Evolutionary conservation across 805 yeast species (phyloP).

Genomic region (Suhomyces xylopsoci): DNA sequence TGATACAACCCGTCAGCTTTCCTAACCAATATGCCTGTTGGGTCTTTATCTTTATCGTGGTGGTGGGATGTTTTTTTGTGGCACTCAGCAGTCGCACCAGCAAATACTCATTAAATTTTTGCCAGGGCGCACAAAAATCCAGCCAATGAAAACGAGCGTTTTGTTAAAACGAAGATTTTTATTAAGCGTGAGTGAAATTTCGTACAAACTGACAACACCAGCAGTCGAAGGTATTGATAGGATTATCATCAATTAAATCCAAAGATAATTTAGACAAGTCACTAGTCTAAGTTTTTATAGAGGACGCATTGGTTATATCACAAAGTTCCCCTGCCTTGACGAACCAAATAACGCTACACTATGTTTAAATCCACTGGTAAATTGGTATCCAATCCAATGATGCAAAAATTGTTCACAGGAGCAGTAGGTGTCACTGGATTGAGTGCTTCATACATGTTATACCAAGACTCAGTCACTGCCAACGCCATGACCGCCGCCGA

Average conservation of each 20-base stretch:
- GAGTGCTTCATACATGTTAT: slow-evolving; percentile 75
- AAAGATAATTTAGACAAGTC: background rate
- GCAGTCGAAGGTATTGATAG: background rate
- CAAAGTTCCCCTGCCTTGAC: background rate
- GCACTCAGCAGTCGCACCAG: background rate
- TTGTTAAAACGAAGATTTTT: slow-evolving; percentile 4
- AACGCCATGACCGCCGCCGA: slow-evolving; percentile 98
- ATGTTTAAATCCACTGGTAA: slow-evolving; percentile 9
- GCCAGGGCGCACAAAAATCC: slow-evolving; percentile 1
- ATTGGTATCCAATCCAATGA: slow-evolving; percentile 13
- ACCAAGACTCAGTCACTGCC: slow-evolving; percentile 83
- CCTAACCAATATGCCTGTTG: background rate
- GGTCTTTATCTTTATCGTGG: background rate
- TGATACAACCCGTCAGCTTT: background rate
- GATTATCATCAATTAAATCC: background rate
- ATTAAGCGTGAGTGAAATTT: slow-evolving; percentile 1
- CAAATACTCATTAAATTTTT: background rate
- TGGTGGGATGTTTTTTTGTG: background rate
- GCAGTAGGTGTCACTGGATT: slow-evolving; percentile 73
- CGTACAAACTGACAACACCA: slow-evolving; percentile 2
- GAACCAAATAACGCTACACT: background rate
- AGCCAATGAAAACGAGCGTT: slow-evolving; percentile 5
- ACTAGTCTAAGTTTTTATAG: background rate
- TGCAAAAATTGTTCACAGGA: slow-evolving; percentile 56
- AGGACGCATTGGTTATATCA: background rate